Evolutionary conservation across 1,284 basidiomycete species (phyloP).

Genomic region (Cutaneotrichosporon sp.): DNA sequence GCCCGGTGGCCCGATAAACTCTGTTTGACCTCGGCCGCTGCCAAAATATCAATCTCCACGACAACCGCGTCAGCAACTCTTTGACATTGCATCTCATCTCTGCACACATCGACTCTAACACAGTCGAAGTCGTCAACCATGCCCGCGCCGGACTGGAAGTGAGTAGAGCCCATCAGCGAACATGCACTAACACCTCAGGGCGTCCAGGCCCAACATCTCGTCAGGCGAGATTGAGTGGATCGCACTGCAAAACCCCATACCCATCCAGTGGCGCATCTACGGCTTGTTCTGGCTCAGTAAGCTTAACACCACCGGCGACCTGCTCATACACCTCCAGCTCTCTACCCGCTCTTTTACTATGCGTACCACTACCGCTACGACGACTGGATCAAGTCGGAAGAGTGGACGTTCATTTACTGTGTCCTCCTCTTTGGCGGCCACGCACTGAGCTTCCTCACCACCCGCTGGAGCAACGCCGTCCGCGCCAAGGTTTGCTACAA

Average conservation of each 20-base stretch:
- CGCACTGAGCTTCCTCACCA: constrained; percentile 86
- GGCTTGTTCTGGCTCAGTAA: constrained; percentile 63
- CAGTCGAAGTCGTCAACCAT: neutral
- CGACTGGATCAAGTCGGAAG: constrained; percentile 83
- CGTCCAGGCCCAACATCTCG: constrained; percentile 50
- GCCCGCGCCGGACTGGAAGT: constrained; percentile 2
- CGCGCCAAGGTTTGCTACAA: constrained; percentile 68
- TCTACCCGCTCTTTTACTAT: constrained; percentile 87
- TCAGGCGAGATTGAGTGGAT: constrained; percentile 81
- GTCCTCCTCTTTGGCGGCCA: constrained; percentile 79
- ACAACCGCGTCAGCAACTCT: neutral
- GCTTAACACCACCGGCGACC: neutral
- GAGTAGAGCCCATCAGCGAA: neutral
- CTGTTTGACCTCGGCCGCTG: neutral
- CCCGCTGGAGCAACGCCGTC: constrained; percentile 80
- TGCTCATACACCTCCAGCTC: constrained; percentile 40
- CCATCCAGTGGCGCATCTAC: constrained; percentile 74
- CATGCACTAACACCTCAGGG: constrained; percentile 7
- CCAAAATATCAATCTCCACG: neutral
- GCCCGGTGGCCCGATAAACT: no score
- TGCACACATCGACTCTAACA: no score
- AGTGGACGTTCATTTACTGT: constrained; percentile 92
- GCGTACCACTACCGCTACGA: constrained; percentile 82
- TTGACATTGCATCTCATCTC: no score
- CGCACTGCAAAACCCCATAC: constrained; percentile 72